These are phyloP conservation scores for Protostelium mycophagum DNA, from an alignment of 78 protist genomes.

Conservation along the genomic window DNA sequence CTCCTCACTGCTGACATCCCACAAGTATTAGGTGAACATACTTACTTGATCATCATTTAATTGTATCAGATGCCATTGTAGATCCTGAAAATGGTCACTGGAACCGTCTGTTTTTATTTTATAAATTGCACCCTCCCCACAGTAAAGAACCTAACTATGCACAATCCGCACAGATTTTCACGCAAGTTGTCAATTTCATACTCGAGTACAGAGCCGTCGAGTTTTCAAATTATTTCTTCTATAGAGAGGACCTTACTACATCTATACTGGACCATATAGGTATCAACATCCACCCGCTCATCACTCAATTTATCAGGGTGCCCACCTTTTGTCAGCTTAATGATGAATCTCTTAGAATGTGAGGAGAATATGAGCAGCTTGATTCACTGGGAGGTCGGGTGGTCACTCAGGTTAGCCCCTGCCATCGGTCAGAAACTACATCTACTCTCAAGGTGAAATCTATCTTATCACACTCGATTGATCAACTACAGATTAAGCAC, in stretches of 20 bases:
- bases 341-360: background rate
- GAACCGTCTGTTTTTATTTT: background rate
- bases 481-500: background rate
- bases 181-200: background rate
- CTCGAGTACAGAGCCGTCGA: background rate
- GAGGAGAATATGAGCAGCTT: background rate
- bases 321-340: background rate
- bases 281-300: background rate
- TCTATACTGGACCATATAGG: background rate
- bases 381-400: background rate
- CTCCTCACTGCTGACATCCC: background rate
- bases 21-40: background rate
- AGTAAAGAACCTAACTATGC: background rate
- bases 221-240: background rate
- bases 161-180: background rate
- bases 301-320: background rate
- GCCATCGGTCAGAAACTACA: background rate
- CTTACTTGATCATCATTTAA: background rate
- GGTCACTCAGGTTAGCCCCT: background rate
- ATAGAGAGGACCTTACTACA: background rate
- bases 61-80: background rate
- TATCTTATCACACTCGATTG: background rate
- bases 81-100: background rate
- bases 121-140: background rate
- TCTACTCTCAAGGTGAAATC: background rate